These are phyloP conservation scores for Suillus hirtellus DNA, from an alignment of 768 basidiomycete species.

Conservation along the genomic window DNA sequence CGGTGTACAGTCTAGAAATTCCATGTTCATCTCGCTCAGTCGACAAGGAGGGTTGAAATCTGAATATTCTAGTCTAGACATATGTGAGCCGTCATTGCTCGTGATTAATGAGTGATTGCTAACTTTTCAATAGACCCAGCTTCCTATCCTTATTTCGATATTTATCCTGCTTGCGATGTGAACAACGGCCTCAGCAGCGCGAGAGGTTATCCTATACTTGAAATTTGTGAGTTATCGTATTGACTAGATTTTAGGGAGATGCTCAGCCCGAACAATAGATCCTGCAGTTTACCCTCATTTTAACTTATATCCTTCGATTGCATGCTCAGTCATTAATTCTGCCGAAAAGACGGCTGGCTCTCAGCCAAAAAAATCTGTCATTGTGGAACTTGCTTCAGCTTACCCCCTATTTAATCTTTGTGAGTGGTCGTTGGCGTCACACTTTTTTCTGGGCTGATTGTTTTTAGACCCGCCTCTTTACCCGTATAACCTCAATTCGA, in stretches of 20 bases:
- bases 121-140: conserved; percentile 36
- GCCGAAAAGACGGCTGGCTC: not conserved
- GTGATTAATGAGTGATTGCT: not conserved
- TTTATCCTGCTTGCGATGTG: conserved; percentile 36
- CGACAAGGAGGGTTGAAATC: conserved; percentile 10
- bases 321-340: conserved; percentile 9
- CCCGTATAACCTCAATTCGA: conserved; percentile 37
- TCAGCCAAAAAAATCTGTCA: conserved; percentile 7
- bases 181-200: not conserved
- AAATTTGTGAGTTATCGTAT: conserved; percentile 10
- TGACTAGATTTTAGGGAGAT: not conserved
- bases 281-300: conserved; percentile 43
- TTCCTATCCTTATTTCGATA: conserved; percentile 42
- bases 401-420: conserved; percentile 34
- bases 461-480: conserved; percentile 41
- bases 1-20: conserved; percentile 1
- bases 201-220: conserved; percentile 24
- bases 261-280: conserved; percentile 28
- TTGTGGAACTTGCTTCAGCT: conserved; percentile 13
- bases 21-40: conserved; percentile 3
- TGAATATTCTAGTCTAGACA: conserved; percentile 28
- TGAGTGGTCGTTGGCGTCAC: conserved; percentile 23
- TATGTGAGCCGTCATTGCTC: conserved; percentile 25
- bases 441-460: conserved; percentile 3
- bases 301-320: conserved; percentile 37